phyloP scores from a whole-genome alignment of 306 rosid genomes.

The Glycine tomentella region DNA sequence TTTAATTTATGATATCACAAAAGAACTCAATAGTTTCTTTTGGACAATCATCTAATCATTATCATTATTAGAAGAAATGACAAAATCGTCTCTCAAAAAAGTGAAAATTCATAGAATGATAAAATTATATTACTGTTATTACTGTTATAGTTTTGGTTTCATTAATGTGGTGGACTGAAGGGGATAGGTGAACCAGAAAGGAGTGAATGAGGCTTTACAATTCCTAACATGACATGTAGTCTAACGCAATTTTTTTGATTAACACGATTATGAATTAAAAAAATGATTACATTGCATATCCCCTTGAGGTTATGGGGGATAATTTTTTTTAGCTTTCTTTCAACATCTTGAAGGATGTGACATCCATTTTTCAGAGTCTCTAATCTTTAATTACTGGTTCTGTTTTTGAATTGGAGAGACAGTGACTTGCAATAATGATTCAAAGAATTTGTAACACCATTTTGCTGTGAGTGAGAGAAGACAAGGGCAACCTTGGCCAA shows the following conservation, averaged over 20 bases:
- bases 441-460: not conserved
- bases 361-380: not conserved
- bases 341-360: not conserved
- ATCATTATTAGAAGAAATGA: not conserved
- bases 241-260: too few relatives aligned
- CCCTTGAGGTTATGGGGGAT: too few relatives aligned
- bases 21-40: not conserved
- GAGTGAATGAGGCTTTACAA: too few relatives aligned
- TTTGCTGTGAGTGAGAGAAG: not conserved
- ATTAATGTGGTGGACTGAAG: too few relatives aligned
- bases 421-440: conserved; percentile 8
- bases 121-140: not conserved
- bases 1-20: not conserved
- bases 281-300: too few relatives aligned
- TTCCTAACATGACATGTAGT: too few relatives aligned
- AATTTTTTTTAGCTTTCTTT: too few relatives aligned
- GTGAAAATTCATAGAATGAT: not conserved
- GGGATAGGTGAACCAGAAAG: too few relatives aligned
- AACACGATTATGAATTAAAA: too few relatives aligned
- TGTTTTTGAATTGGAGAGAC: not conserved
- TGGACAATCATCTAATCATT: not conserved
- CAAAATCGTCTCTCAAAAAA: not conserved
- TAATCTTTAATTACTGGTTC: too few relatives aligned
- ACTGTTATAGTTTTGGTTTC: not conserved
- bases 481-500: not conserved